Evolutionary conservation across 805 yeast genomes (phyloP).

Genomic region (Hermanozyma aechmeae): DNA sequence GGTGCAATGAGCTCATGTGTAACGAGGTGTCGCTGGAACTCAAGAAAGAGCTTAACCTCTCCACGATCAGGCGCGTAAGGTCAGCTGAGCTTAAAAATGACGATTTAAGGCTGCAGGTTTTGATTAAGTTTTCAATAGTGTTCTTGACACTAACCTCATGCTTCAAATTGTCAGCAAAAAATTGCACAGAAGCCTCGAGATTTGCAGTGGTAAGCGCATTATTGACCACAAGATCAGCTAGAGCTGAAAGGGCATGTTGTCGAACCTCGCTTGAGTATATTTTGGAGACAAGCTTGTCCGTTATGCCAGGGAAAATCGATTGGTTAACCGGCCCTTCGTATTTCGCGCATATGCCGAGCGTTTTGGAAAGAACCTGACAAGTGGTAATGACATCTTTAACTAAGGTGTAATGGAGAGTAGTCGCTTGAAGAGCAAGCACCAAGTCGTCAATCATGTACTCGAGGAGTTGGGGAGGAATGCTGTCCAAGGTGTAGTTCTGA

Average conservation of each 20-base stretch:
- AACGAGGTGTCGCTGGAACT: slow-evolving; percentile 19
- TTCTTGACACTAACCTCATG: slow-evolving; percentile 18
- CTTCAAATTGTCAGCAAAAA: slow-evolving; percentile 15
- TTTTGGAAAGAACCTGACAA: slow-evolving; percentile 10
- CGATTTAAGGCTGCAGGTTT: slow-evolving; percentile 8
- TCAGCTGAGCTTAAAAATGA: slow-evolving; percentile 5
- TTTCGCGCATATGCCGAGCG: slow-evolving; percentile 1
- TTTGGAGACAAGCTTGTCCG: slow-evolving; percentile 12
- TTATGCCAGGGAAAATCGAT: slow-evolving; percentile 7
- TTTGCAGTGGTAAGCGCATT: slow-evolving; percentile 5
- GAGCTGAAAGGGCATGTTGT: slow-evolving; percentile 14
- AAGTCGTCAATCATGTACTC: slow-evolving; percentile 16
- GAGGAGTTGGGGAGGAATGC: slow-evolving; percentile 11
- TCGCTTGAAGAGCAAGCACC: slow-evolving; percentile 12
- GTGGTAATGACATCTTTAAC: slow-evolving; percentile 19
- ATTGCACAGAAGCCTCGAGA: slow-evolving; percentile 3
- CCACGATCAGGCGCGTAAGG: slow-evolving; percentile 11
- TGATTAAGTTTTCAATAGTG: slow-evolving; percentile 17
- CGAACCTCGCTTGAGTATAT: slow-evolving; percentile 21
- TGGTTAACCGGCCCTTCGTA: slow-evolving; percentile 5
- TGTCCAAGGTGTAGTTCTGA: slow-evolving; percentile 6
- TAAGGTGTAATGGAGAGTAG: slow-evolving; percentile 17
- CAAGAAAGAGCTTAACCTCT: slow-evolving; percentile 11
- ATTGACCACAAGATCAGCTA: slow-evolving; percentile 13
- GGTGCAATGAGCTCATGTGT: slow-evolving; percentile 13